Evolutionary conservation across 1,284 basidiomycete genomes (phyloP), one percentile per base, ranked within the genome.

Genomic region (Coniophora puteana): DNA sequence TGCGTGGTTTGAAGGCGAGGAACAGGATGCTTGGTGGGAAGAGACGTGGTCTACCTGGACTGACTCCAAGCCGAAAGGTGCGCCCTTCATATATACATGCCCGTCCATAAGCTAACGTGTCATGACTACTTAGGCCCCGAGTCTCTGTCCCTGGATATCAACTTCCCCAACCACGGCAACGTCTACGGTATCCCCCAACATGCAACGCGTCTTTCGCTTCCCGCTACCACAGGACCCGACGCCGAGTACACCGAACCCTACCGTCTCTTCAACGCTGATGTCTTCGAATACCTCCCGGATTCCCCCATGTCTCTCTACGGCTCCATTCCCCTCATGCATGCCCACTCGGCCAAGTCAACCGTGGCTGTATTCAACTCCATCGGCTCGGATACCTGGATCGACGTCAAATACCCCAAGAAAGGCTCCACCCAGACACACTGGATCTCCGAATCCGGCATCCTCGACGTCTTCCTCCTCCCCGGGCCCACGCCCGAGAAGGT

Each of bases 141-240:
- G 65, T 93, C 89, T 0, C 74, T 97, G 41, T 93, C 88, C 1
- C 59, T 99, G 46, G 96, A 99, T 58, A 87, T 99, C 52, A 80
- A 80, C 43, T 99, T 99, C 76, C 94, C 94, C 1, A 84, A 82
- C 48, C 91, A 93, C 46, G 78, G 81, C 23, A 85, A 89, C 46
- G 82, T 98, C 44, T 99, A 91, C 53, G 95, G 96, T 42, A 92
- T 99, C 31, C 95, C 96, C 4, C 93, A 99, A 65, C 96, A 96
- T 56, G 95, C 96, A 8, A 93, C 93, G 1, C 80, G 83, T 5
- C 76, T 99, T 23, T 87, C 88, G 11, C 79, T 99, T 2, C 93
- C 93, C 5, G 80, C 85, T 5, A 97, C 93, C 2, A 76, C 78
- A 10, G 89, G 83, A 45, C 78, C 80, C 43, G 67, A 71, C 36